phyloP scores from a whole-genome alignment of 495 filamentous ascomycete species.

The Cryomyces antarcticus region DNA sequence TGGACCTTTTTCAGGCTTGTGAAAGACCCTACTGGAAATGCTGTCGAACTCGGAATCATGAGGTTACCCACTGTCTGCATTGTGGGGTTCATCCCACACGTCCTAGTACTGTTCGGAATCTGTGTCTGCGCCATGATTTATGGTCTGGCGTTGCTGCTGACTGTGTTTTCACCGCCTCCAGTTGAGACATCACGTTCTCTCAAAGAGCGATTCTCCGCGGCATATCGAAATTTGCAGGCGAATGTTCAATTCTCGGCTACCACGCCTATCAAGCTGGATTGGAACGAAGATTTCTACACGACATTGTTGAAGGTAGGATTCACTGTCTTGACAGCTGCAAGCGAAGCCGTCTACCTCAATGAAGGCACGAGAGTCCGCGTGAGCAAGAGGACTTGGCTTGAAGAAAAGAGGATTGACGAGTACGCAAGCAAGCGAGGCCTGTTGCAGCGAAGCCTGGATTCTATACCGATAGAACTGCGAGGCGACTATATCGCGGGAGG shows the following conservation, averaged over 20 bases:
- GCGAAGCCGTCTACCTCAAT: constrained; percentile 86
- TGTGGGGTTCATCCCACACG: constrained; percentile 82
- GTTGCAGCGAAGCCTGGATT: constrained; percentile 6
- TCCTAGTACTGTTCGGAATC: constrained; percentile 66
- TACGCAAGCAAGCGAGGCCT: constrained; percentile 18
- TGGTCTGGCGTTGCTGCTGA: constrained; percentile 48
- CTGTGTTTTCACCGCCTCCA: constrained; percentile 45
- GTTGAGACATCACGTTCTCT: constrained; percentile 19
- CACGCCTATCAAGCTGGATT: constrained; percentile 41
- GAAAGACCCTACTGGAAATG: not conserved
- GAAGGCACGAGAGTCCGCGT: constrained; percentile 63
- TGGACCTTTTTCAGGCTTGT: constrained; percentile 34
- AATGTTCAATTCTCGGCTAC: constrained; percentile 55
- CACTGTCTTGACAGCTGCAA: constrained; percentile 69
- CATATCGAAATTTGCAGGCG: constrained; percentile 79
- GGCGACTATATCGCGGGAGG: constrained; percentile 22
- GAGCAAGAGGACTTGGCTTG: constrained; percentile 73
- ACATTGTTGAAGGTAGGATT: constrained; percentile 73
- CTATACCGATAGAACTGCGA: constrained; percentile 11
- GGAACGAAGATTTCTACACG: constrained; percentile 89
- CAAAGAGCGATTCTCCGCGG: constrained; percentile 35
- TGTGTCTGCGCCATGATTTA: constrained; percentile 56
- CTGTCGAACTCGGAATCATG: constrained; percentile 26
- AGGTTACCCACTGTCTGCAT: constrained; percentile 87
- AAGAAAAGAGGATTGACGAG: constrained; percentile 53